phyloP scores from a whole-genome alignment of 2,329 filamentous ascomycete species.

The Phaeosphaeria sp. region DNA sequence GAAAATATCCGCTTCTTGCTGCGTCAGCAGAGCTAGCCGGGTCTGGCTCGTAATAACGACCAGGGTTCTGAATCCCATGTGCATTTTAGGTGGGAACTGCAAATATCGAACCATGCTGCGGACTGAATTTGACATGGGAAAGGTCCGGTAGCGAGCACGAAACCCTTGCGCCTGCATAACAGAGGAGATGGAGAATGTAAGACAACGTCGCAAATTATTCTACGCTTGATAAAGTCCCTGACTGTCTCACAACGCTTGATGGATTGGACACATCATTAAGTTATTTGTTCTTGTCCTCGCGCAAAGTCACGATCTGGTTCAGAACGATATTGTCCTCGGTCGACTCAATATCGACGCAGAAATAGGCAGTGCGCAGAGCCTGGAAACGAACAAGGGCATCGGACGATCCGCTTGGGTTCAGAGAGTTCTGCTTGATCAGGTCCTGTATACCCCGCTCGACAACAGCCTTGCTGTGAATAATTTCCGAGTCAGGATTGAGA shows the following conservation, averaged over 20 bases:
- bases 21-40: conserved; percentile 10
- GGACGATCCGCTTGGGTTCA: conserved; percentile 40
- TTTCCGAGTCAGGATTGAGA: conserved; percentile 82
- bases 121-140: background rate
- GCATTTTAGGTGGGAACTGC: background rate
- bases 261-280: background rate
- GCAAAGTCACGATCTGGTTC: conserved; percentile 90
- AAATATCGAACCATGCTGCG: background rate
- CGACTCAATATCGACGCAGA: conserved; percentile 79
- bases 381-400: conserved; percentile 78
- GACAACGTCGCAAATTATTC: background rate
- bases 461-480: conserved; percentile 77
- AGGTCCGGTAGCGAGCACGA: background rate
- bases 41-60: conserved; percentile 5
- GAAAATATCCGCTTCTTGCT: background rate
- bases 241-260: background rate
- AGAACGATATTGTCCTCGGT: conserved; percentile 76
- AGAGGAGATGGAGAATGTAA: background rate
- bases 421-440: conserved; percentile 66
- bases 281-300: conserved; percentile 69
- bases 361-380: conserved; percentile 87
- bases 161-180: background rate
- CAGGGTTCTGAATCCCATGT: background rate
- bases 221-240: background rate
- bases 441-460: conserved; percentile 86